Evolutionary conservation across 2,329 filamentous ascomycete species (phyloP).

Genomic region (Mollisiaceae sp.): DNA sequence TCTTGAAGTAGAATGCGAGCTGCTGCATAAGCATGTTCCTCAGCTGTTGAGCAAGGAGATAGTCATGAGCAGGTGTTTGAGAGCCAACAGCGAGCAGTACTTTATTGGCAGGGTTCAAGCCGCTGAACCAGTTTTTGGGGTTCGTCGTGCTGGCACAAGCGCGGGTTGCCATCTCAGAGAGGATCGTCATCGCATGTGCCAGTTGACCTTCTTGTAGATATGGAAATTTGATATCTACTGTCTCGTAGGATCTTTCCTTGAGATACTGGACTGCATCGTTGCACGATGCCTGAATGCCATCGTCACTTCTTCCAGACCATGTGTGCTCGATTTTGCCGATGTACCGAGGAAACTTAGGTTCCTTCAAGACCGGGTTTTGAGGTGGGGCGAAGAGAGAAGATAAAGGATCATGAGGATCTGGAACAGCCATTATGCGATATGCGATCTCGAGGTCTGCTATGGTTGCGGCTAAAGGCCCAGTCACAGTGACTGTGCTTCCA

Average conservation of each 20-base stretch:
- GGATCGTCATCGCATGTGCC: slow-evolving; percentile 78
- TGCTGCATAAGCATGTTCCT: slow-evolving; percentile 81
- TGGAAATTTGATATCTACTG: slow-evolving; percentile 68
- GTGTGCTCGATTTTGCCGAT: background rate
- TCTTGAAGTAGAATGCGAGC: slow-evolving; percentile 70
- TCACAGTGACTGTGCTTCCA: slow-evolving; percentile 62
- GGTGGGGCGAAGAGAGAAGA: slow-evolving; percentile 69
- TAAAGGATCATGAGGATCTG: slow-evolving; percentile 65
- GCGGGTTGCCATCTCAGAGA: slow-evolving; percentile 68
- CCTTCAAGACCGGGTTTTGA: slow-evolving; percentile 66
- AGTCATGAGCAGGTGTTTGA: slow-evolving; percentile 70
- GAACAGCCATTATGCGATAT: slow-evolving; percentile 79
- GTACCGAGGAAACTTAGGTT: slow-evolving; percentile 70
- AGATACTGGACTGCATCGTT: slow-evolving; percentile 65
- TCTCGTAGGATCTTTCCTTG: slow-evolving; percentile 54
- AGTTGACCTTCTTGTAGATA: slow-evolving; percentile 72
- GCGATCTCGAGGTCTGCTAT: slow-evolving; percentile 79
- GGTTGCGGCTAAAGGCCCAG: slow-evolving; percentile 77
- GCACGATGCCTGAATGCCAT: slow-evolving; percentile 47
- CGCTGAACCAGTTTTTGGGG: slow-evolving; percentile 51
- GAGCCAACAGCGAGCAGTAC: slow-evolving; percentile 69
- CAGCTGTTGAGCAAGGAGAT: slow-evolving; percentile 74
- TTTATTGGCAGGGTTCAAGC: slow-evolving; percentile 70
- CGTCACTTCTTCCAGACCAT: no score
- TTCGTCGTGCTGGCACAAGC: slow-evolving; percentile 42